Conservation (phyloP, 139 green algal genomes). For the Dunaliella sp. region DNA sequence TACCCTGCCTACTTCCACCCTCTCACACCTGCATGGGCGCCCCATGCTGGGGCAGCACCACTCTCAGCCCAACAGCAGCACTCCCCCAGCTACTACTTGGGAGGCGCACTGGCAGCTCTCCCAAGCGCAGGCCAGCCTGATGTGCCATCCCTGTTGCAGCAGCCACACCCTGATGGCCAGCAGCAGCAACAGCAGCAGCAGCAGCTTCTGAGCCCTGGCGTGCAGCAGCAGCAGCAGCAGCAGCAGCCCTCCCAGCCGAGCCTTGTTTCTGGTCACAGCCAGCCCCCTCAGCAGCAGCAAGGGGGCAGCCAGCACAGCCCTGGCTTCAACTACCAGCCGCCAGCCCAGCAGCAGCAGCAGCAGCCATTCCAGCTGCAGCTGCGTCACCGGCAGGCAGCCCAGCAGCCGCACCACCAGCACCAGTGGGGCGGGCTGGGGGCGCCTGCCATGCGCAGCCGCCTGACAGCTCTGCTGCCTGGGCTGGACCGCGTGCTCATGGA, state of each 20-base stretch:
- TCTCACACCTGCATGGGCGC: neutral
- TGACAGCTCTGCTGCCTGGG: neutral
- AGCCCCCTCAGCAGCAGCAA: neutral
- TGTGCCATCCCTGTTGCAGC: neutral
- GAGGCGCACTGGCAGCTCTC: neutral
- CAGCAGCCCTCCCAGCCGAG: too few relatives aligned
- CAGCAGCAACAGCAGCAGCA: too few relatives aligned
- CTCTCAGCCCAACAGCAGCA: neutral
- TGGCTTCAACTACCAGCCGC: neutral
- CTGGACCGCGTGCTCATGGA: neutral
- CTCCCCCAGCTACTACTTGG: neutral
- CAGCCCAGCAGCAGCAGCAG: neutral
- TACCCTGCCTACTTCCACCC: neutral
- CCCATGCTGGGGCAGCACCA: neutral
- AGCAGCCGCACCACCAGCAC: neutral
- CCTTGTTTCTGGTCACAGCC: too few relatives aligned
- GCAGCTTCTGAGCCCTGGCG: too few relatives aligned
- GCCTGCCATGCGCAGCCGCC: too few relatives aligned
- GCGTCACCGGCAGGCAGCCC: neutral
- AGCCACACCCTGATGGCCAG: neutral
- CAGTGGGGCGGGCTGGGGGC: too few relatives aligned
- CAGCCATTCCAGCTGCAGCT: too few relatives aligned
- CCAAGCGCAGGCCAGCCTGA: neutral
- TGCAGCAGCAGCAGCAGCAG: too few relatives aligned
- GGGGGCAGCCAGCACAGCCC: too few relatives aligned